Evolutionary conservation across 768 basidiomycete species (phyloP), one percentile per base, ranked within the genome.

Genomic region (Hortiboletus campestris): DNA sequence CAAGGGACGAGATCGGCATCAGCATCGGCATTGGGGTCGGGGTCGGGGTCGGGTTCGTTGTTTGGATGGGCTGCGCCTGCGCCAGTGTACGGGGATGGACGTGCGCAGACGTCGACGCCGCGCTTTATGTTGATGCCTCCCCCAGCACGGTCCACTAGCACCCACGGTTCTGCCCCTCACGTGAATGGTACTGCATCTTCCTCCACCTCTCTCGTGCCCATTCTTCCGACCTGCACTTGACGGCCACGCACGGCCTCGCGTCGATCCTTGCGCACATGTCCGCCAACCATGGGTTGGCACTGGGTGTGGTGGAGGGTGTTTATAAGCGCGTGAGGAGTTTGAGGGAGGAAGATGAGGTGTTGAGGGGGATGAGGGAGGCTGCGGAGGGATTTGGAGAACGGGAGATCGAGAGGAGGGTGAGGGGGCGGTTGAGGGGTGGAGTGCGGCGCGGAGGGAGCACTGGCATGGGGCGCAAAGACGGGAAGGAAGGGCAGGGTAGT

Each of bases 271-370:
- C 67, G 11, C 65, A 64, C 53, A 79, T 84, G 69, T 74, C 78
- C 1, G 61, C 68, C 19, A 78, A 79, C 32, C 78, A 82, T 40
- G 76, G 77, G 16, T 78, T 79, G 55, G 66, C 64, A 13, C 62
- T 75, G 42, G 68, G 72, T 3, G 73, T 79, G 6, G 79, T 80
- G 19, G 67, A 72, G 47, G 65, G 65, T 14, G 69, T 81, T 29
- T 80, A 75, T 57, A 35, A 63, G 10, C 34, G 59, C 1, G 64
- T 74, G 20, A 58, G 67, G 45, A 75, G 69, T 53, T 61, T 84
- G 17, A 54, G 64, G 14, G 65, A 69, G 51, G 70, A 78, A 25
- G 79, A 80, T 49, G 63, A 67, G 43, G 66, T 75, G 40, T 62
- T 79, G 58, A 60, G 58, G 46, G 62, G 61, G 53, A 79, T 76